Base-by-base conservation (phyloP, 1,284 basidiomycete genomes). In the Rhodotorula sp. region DNA sequence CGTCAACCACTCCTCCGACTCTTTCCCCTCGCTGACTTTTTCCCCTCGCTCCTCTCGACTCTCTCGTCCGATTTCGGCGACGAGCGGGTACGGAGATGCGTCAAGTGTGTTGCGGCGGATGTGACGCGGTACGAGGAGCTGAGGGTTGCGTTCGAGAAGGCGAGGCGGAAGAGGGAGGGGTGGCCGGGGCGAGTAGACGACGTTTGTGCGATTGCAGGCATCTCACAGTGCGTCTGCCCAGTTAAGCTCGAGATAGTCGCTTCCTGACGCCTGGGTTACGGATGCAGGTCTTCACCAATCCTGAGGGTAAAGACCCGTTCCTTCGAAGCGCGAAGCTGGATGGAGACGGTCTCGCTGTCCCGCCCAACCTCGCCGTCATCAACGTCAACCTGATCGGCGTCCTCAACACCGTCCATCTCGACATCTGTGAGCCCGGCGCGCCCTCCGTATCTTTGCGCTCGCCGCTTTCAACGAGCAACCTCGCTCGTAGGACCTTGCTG, bases 391-490 rank as follows among this genome's bases (percentile, higher is more conserved):
- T 69, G 30, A 52, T 37, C n/a, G 59, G 66, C 31, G 66, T 68
- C 15, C 53, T 71, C 26, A 67, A 68, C 52, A 71, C 69, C 7
- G 66, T 68, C 4, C 62, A 71, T 26, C 56, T 67, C 18, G 69
- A 65, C 2, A 28, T 71, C 18, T 46, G 62, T 63, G 46, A 26
- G 61, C 28, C 34, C 34, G 5, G 5, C 34, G 34, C 34, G 34
- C 34, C 6, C 5, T 10, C 34, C 5, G 34, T 10, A 6, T 34
- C 34, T 34, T 34, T 34, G 34, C 34, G 34, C 9, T 20, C n/a
- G 7, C 10, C 9, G 11, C 31, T 28, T 24, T 7, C 48, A 5
- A 44, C 40, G 16, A 18, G 40, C 40, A 2, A 13, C 40, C 3
- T 6, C 40, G 40, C 40, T 44, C 7, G 11, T 10, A 44, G 3